Evolutionary conservation across 2,329 filamentous ascomycete species (phyloP), one percentile per base, ranked within the genome.

Genomic region (Rugonectria rugulosa): DNA sequence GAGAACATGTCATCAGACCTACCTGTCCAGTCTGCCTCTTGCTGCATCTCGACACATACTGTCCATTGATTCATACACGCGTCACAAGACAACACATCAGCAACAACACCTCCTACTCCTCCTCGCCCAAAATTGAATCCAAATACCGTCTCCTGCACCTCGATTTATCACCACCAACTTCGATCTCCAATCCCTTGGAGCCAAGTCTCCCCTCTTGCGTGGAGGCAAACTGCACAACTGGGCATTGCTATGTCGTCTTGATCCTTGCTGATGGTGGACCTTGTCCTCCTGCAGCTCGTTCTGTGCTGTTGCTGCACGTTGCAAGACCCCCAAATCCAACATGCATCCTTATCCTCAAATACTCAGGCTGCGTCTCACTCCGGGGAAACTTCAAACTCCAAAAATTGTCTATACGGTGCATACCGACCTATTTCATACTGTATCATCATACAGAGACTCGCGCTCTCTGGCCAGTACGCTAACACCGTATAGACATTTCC

Each of bases 321-420:
- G n/a, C 32, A n/a, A 19, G 34, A 12, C 26, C 29, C 31, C 38
- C 23, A 41, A 53, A 46, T 15, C 15, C 44, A 21, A 37, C 64
- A 61, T 67, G 63, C 64, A 63, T 62, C 65, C 60, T 66, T 66
- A 65, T 63, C 60, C 60, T 53, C 61, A 63, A 59, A 38, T 66
- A 55, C 31, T 42, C 48, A 15, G 50, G 52, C 50, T 36, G 40
- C 38, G 26, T 55, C 45, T 45, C 46, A 23, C 56, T 57, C 56
- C 44, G 55, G 54, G 48, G 57, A 54, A 61, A 32, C 53, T 44
- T 49, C 61, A 67, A 68, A 62, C 65, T 62, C 62, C 59, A 64
- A 64, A 51, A 68, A 58, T 59, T 67, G 64, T 61, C 65, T 68
- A 68, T 68, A 68, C 65, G 59, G 65, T 68, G 65, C 63, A 59